Conservation (phyloP, 495 filamentous ascomycete species). For the Penicillium waksmanii region DNA sequence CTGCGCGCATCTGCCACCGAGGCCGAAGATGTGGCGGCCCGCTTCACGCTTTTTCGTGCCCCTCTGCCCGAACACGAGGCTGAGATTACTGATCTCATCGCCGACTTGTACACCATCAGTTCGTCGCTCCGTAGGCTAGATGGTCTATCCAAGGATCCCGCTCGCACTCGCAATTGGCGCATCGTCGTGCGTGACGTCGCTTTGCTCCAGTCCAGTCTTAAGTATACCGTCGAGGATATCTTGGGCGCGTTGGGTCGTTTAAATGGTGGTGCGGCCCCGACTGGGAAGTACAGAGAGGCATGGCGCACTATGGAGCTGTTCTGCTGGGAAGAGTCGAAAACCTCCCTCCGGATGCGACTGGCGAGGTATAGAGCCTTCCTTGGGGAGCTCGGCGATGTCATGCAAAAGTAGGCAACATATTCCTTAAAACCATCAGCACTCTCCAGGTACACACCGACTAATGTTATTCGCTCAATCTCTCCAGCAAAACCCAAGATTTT, state of each 20-base stretch:
- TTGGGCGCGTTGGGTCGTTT: constrained; percentile 53
- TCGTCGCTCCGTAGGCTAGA: constrained; percentile 52
- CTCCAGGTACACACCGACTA: constrained; percentile 6
- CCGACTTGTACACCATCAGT: constrained; percentile 58
- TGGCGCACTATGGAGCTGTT: constrained; percentile 56
- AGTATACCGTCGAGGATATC: constrained; percentile 58
- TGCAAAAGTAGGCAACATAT: constrained; percentile 46
- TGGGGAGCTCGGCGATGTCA: constrained; percentile 47
- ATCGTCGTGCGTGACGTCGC: constrained; percentile 48
- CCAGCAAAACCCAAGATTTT: constrained; percentile 20
- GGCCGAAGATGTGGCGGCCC: constrained; percentile 57
- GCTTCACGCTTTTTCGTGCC: constrained; percentile 53
- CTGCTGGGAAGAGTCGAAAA: constrained; percentile 56
- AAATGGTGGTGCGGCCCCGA: constrained; percentile 37
- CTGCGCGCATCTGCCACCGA: constrained; percentile 53
- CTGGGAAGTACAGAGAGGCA: constrained; percentile 47
- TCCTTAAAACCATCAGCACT: neutral
- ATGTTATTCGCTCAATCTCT: neutral
- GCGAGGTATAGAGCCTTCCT: constrained; percentile 58
- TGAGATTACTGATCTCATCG: constrained; percentile 58
- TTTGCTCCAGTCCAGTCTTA: constrained; percentile 49
- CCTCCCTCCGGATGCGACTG: constrained; percentile 53
- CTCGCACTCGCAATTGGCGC: constrained; percentile 37
- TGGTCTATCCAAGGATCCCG: constrained; percentile 35
- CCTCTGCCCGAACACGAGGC: constrained; percentile 55